These are phyloP conservation scores for Perilla frutescens DNA, from an alignment of 257 asterid species.

Conservation along the genomic window DNA sequence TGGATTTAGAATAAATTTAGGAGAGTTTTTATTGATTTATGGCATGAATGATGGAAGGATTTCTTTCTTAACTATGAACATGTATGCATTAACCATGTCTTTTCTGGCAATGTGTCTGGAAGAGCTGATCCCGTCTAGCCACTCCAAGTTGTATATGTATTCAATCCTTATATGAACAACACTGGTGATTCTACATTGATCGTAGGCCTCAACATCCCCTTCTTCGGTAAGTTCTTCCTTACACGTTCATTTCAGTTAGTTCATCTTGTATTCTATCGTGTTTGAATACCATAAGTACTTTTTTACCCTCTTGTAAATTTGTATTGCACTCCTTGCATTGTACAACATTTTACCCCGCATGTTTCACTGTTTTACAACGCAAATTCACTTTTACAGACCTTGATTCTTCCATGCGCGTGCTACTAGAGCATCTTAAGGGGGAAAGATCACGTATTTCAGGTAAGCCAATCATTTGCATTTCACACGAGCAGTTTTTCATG, in stretches of 20 bases:
- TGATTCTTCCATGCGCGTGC: constrained; percentile 92
- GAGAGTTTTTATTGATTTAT: neutral
- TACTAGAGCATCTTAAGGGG: constrained; percentile 81
- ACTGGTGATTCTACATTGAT: constrained; percentile 78
- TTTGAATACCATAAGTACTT: constrained; percentile 26
- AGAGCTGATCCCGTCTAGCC: constrained; percentile 76
- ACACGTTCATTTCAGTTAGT: neutral
- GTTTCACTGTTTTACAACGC: neutral
- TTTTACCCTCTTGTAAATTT: neutral
- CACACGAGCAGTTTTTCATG: neutral
- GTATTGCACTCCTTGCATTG: neutral
- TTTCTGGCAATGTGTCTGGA: constrained; percentile 96
- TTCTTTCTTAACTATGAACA: constrained; percentile 56
- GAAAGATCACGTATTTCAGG: constrained; percentile 68
- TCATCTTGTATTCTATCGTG: no score
- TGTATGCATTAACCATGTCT: constrained; percentile 87
- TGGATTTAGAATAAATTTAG: neutral
- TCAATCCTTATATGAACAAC: constrained; percentile 76
- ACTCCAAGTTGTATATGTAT: constrained; percentile 55
- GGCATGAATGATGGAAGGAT: neutral
- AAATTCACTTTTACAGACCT: constrained; percentile 51
- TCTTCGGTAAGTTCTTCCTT: constrained; percentile 62
- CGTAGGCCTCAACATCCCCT: constrained; percentile 78
- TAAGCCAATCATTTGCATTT: constrained; percentile 30
- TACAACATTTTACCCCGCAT: neutral